A percentile compares a stretch with the other conserved stretches of the same genome.
Conservation (phyloP, 1,284 basidiomycete genomes). For the Violaceomyces palustris region DNA sequence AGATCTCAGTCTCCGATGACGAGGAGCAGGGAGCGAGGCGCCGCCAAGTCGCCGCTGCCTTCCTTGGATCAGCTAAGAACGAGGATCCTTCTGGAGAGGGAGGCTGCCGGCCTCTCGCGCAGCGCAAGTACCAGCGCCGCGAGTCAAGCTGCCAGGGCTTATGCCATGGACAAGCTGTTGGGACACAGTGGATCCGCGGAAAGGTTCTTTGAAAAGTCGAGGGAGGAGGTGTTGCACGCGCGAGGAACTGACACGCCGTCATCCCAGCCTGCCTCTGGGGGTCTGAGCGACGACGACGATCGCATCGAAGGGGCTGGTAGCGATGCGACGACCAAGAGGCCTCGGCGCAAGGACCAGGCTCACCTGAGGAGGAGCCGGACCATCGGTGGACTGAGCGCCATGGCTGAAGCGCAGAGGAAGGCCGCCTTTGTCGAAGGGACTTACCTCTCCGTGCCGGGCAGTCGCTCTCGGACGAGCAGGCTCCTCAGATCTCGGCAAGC, state of each 20-base stretch:
- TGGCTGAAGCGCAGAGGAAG: conserved; percentile 36
- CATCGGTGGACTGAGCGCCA: conserved; percentile 38
- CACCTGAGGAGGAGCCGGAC: conserved; percentile 26
- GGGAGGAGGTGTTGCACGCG: conserved; percentile 18
- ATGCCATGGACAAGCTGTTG: conserved; percentile 49
- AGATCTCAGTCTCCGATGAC: conserved; percentile 18
- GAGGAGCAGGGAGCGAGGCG: conserved; percentile 9
- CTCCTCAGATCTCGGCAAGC: too few relatives aligned
- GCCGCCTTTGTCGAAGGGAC: conserved; percentile 33
- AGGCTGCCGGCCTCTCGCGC: conserved; percentile 28
- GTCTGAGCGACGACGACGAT: not conserved
- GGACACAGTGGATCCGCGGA: conserved; percentile 37
- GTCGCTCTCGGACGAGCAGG: too few relatives aligned
- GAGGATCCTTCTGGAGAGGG: conserved; percentile 43
- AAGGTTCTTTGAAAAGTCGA: conserved; percentile 26
- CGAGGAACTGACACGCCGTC: conserved; percentile 18
- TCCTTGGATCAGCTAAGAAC: conserved; percentile 48
- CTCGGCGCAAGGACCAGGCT: conserved; percentile 1
- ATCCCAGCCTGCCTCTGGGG: conserved; percentile 3
- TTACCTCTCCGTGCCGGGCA: conserved; percentile 25
- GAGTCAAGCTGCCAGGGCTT: conserved; percentile 46
- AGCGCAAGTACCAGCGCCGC: conserved; percentile 45
- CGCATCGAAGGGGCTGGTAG: not conserved
- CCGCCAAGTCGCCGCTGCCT: conserved; percentile 35
- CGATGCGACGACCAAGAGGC: not conserved